Evolutionary conservation across 2,329 filamentous ascomycete species (phyloP), one percentile per base, ranked within the genome.

Genomic region (Proliferodiscus dingleyae): DNA sequence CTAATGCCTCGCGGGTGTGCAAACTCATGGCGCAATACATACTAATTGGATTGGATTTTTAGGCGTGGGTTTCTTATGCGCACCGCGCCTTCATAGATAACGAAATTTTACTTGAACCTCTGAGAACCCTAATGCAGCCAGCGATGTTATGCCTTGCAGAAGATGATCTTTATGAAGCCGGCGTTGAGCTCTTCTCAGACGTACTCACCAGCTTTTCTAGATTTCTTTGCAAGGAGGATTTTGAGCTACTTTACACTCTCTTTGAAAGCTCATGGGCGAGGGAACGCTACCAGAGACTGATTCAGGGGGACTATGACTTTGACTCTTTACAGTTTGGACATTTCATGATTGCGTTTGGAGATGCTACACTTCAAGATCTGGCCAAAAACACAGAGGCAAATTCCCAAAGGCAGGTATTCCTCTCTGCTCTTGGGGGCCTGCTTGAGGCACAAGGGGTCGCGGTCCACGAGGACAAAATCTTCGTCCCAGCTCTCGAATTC

Each of bases 11-110:
- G n/a, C n/a, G n/a, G n/a, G n/a, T n/a, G n/a, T n/a, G n/a, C n/a
- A n/a, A n/a, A n/a, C n/a, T n/a, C n/a, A n/a, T n/a, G n/a, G n/a
- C n/a, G n/a, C n/a, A n/a, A n/a, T n/a, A n/a, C n/a, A 26, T 6
- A 26, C 24, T 26, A 26, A 6, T 26, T 6, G 11, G 6, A 26
- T 6, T 6, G 11, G 11, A 6, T 29, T 47, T 28, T 10, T 44
- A 86, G 82, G 76, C 83, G 4, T 91, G 86, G 85, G 75, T 89
- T 24, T 73, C 80, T 55, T 89, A 89, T 59, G 82, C 81, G 4
- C 84, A 89, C 57, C 75, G 78, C 26, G 72, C 77, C 22, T 80
- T 81, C 40, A 68, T 75, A 3, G 73, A 75, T 37, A 74, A 77
- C 26, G 74, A 74, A 13, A 70, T 76, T 13, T 70, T 85, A 24